A percentile compares a stretch with the other conserved stretches of the same genome.
Evolutionary conservation across 768 basidiomycete species (phyloP).

Genomic region (Hypholoma sublateritium): DNA sequence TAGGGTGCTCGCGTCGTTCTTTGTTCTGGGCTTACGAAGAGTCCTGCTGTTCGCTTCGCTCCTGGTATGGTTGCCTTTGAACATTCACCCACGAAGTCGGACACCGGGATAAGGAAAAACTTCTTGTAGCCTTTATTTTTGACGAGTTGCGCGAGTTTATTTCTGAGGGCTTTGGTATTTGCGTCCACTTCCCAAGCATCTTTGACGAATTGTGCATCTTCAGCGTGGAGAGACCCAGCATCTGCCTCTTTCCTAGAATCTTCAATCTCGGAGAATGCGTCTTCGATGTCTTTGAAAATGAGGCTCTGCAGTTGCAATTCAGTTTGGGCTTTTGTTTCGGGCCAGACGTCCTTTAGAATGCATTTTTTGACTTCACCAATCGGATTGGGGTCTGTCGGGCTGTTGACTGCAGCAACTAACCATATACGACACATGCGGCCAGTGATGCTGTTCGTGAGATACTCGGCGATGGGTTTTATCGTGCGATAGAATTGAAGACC

Average conservation of each 20-base stretch:
- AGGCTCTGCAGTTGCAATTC: conserved; percentile 10
- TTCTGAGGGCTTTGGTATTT: no score
- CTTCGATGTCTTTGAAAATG: conserved; percentile 12
- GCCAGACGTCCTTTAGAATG: conserved; percentile 15
- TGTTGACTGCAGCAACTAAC: background rate
- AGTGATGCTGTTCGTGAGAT: conserved; percentile 7
- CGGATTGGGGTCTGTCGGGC: background rate
- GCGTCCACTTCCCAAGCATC: no score
- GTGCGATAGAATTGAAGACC: background rate
- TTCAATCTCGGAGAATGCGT: background rate
- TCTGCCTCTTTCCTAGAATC: background rate
- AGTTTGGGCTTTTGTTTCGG: conserved; percentile 1
- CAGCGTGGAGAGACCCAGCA: no score
- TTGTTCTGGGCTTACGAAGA: no score
- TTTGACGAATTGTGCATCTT: no score
- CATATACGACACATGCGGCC: conserved; percentile 9
- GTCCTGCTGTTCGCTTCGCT: no score
- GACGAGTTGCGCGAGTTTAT: no score
- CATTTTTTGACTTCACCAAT: background rate
- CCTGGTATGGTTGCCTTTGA: no score
- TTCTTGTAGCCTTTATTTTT: no score
- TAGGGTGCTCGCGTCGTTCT: no score
- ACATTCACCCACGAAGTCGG: no score
- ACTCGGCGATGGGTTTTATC: background rate
- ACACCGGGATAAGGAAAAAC: no score